Base-by-base conservation (phyloP, 352 stramenopile species). In the Pythium sp. region DNA sequence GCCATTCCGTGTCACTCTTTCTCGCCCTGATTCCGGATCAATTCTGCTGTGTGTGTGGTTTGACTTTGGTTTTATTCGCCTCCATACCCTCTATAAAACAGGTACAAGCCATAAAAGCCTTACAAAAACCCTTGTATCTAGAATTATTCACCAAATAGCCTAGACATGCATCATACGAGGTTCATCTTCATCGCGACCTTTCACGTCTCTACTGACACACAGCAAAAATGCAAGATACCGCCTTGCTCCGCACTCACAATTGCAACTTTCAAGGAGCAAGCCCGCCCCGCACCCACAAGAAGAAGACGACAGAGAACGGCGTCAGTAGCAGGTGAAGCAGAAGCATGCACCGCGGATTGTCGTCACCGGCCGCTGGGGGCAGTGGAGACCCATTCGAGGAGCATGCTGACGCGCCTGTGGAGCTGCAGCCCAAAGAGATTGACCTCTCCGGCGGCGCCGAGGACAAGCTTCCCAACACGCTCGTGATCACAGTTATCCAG, bases 401-500 rank as follows among this genome's bases (percentile, higher is more conserved):
- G 5, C 62, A 72, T 11, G 41, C 14, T 1, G 67, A 76, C 22
- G 74, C 74, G 12, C 84, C 82, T 0, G 84, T 90, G 20, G 84
- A 92, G 8, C 80, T 92, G 46, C 57, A 84, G 4, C 74, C 82
- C 12, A 86, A 81, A 34, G 84, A 92, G 63, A 68, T 87, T 51
- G 73, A 87, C 41, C 68, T 90, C 6, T 62, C 74, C 2, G 77
- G 80, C 46, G 80, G 85, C 22, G 62, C 28, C 73, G 82, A 89
- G 18, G 82, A 90, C 9, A 89, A 82, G 38, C 64, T 87, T 2
- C 77, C 86, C 11, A 94, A 94, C 62, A 92, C 86, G 12, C 71
- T 94, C 26, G 75, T 90, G 5, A 76, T 94, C 53, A 92, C 82
- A 0, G 84, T 94, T 11, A 58, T 92, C n/a, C 82, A 89, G 43